Evolutionary conservation across 371 early-diverging fungal species (phyloP).

Genomic region (Syncephalastrum racemosum): DNA sequence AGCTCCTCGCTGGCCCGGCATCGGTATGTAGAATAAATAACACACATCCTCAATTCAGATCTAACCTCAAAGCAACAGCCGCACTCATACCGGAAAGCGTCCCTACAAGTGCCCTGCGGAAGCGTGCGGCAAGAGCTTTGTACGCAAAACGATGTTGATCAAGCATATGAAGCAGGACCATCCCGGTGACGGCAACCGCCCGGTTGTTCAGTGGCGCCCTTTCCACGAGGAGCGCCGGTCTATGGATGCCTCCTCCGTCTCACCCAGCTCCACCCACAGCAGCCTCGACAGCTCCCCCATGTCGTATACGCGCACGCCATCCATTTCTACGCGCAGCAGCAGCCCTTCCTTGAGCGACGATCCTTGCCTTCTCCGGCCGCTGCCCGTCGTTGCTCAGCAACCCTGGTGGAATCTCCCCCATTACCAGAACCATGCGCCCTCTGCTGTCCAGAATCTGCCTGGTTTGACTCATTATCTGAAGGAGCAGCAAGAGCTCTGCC

Average conservation of each 20-base stretch:
- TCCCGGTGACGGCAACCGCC: conserved; percentile 30
- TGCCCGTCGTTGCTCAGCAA: no score
- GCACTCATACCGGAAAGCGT: conserved; percentile 72
- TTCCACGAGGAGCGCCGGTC: conserved; percentile 41
- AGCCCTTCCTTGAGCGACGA: conserved; percentile 2
- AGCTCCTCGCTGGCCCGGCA: conserved; percentile 55
- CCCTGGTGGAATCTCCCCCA: no score
- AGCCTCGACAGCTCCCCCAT: no score
- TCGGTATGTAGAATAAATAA: conserved; percentile 23
- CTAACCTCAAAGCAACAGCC: conserved; percentile 19
- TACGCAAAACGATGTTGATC: conserved; percentile 68
- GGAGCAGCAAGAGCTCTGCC: no score
- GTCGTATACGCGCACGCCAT: background rate
- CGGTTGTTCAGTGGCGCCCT: conserved; percentile 44
- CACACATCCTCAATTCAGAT: background rate
- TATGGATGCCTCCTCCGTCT: conserved; percentile 16
- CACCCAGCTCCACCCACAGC: conserved; percentile 10
- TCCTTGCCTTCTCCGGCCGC: no score
- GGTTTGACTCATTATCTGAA: no score
- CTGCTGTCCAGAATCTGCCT: no score
- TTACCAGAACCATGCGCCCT: no score
- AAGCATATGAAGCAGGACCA: conserved; percentile 59
- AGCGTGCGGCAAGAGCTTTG: conserved; percentile 63
- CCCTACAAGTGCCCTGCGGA: conserved; percentile 64
- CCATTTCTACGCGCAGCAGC: conserved; percentile 3